phyloP scores from a whole-genome alignment of 768 basidiomycete genomes.

The Leccinum subtestaceum region DNA sequence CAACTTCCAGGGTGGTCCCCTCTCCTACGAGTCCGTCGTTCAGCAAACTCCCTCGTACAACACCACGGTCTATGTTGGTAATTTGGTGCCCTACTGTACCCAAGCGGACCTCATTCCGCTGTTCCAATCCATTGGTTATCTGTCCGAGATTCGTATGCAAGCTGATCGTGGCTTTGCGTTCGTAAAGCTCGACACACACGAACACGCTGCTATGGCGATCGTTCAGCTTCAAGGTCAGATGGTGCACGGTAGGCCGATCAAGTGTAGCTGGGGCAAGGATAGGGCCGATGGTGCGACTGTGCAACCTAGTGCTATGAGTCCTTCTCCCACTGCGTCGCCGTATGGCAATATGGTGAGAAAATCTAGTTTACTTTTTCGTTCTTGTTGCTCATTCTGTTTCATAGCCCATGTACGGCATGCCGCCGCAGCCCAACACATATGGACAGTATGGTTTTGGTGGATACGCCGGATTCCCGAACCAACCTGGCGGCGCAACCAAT shows the following conservation, averaged over 20 bases:
- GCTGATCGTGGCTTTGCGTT: constrained; percentile 98
- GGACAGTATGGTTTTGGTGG: constrained; percentile 73
- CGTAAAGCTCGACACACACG: constrained; percentile 97
- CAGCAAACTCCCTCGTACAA: constrained; percentile 93
- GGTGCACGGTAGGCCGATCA: constrained; percentile 96
- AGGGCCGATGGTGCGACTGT: constrained; percentile 68
- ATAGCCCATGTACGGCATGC: constrained; percentile 89
- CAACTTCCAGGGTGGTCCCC: constrained; percentile 85
- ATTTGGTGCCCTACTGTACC: constrained; percentile 94
- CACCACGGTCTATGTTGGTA: constrained; percentile 96
- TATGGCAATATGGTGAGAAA: constrained; percentile 73
- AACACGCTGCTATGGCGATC: constrained; percentile 97
- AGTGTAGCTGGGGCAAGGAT: constrained; percentile 99
- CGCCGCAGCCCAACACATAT: constrained; percentile 77
- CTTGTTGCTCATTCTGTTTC: constrained; percentile 1
- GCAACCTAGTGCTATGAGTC: constrained; percentile 53
- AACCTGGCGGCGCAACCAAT: constrained; percentile 48
- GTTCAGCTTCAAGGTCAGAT: constrained; percentile 95
- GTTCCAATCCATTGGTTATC: constrained; percentile 98
- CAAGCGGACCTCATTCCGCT: constrained; percentile 97
- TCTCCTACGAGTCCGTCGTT: constrained; percentile 91
- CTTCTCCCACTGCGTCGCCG: constrained; percentile 56
- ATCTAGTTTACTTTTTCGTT: background rate
- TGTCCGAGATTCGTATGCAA: constrained; percentile 99
- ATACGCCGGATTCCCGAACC: constrained; percentile 69